These are phyloP conservation scores for Pleurotus eryngii DNA, from an alignment of 768 basidiomycete species.

Conservation along the genomic window DNA sequence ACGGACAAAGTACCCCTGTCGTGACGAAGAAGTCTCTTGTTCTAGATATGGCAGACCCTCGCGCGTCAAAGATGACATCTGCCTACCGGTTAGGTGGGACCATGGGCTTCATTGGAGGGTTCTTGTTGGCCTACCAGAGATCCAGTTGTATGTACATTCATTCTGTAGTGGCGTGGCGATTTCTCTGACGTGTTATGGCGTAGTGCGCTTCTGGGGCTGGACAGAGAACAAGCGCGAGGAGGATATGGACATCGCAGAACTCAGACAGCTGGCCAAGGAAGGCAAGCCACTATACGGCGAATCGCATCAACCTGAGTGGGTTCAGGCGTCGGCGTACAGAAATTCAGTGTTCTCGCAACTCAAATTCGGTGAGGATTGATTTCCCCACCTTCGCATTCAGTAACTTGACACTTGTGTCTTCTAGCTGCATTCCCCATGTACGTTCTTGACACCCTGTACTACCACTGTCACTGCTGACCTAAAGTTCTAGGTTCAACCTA, in stretches of 20 bases:
- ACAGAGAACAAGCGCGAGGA: conserved; percentile 84
- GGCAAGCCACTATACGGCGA: conserved; percentile 88
- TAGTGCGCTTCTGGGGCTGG: conserved; percentile 97
- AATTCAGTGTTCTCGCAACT: conserved; percentile 94
- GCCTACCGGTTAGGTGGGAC: conserved; percentile 55
- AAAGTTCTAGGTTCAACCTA: conserved; percentile 80
- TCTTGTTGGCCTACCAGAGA: conserved; percentile 89
- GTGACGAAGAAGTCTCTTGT: conserved; percentile 8
- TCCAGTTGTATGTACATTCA: conserved; percentile 67
- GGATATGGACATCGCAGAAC: conserved; percentile 71
- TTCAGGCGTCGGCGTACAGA: conserved; percentile 80
- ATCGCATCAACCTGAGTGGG: conserved; percentile 78
- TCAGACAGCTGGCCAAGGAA: conserved; percentile 67
- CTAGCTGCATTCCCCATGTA: conserved; percentile 76
- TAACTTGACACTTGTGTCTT: conserved; percentile 12
- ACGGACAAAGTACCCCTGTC: conserved; percentile 3
- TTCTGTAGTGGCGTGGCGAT: background rate
- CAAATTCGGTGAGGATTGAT: conserved; percentile 70
- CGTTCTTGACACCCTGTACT: conserved; percentile 19
- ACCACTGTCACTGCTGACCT: conserved; percentile 1
- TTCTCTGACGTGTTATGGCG: background rate
- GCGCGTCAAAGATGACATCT: conserved; percentile 33
- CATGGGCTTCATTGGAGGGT: conserved; percentile 87
- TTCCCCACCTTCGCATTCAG: conserved; percentile 4
- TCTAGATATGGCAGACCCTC: conserved; percentile 49